Evolutionary conservation across 75 land plant species (phyloP).

Genomic region (Sequoia sempervirens): DNA sequence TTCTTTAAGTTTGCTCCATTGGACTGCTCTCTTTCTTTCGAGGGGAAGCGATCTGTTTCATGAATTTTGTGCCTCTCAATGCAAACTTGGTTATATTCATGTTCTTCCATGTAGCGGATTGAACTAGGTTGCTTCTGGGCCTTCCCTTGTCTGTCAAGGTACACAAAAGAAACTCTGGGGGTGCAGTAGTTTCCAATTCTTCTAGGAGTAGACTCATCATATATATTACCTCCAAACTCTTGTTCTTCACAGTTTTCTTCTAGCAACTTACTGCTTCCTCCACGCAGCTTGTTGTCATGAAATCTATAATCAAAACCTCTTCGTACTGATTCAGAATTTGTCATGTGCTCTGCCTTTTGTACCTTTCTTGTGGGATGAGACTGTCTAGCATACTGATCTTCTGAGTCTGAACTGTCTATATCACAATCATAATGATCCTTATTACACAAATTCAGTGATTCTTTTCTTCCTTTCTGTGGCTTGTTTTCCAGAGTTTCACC

Average conservation of each 20-base stretch:
- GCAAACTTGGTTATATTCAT: not conserved
- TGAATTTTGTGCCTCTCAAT: not conserved
- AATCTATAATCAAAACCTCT: not conserved
- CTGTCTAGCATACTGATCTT: not conserved
- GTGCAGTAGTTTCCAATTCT: not conserved
- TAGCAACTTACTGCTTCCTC: slow-evolving; percentile 1
- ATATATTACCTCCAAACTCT: not conserved
- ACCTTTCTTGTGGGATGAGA: not conserved
- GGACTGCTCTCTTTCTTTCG: not conserved
- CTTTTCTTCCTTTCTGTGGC: slow-evolving; percentile 1
- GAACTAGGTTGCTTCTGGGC: not conserved
- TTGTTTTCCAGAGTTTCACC: not conserved
- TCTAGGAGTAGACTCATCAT: not conserved
- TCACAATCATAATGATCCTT: not conserved
- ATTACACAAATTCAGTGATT: not conserved
- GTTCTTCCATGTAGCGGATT: not conserved
- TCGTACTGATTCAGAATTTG: not conserved
- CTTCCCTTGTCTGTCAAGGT: not conserved
- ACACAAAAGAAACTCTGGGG: not conserved
- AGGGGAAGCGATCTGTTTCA: not conserved
- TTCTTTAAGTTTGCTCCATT: not conserved
- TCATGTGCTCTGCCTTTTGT: not conserved
- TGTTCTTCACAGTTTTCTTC: not conserved
- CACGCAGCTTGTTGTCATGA: not conserved
- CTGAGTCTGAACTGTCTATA: slow-evolving; percentile 5